phyloP scores from a whole-genome alignment of 2,329 filamentous ascomycete species.

The Emergomyces africanus region DNA sequence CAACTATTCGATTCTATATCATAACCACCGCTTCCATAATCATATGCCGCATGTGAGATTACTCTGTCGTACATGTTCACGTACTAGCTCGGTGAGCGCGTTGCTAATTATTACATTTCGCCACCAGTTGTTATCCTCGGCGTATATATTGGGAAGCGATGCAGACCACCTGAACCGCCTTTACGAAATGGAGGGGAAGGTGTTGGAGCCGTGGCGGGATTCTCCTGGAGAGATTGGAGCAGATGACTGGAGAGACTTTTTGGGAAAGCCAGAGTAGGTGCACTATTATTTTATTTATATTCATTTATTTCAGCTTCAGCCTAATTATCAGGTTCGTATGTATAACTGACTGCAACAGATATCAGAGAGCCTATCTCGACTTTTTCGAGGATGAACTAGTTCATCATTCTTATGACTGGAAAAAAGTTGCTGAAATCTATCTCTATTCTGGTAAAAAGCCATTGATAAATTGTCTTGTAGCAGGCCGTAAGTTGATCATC shows the following conservation, averaged over 20 bases:
- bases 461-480: slow-evolving; percentile 65
- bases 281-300: neutral
- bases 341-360: slow-evolving; percentile 32
- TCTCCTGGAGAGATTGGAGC: slow-evolving; percentile 70
- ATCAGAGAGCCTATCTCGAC: slow-evolving; percentile 83
- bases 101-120: slow-evolving; percentile 1
- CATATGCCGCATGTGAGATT: slow-evolving; percentile 58
- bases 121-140: slow-evolving; percentile 57
- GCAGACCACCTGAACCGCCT: slow-evolving; percentile 61
- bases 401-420: slow-evolving; percentile 69
- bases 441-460: slow-evolving; percentile 57
- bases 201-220: slow-evolving; percentile 67
- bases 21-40: slow-evolving; percentile 65
- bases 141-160: slow-evolving; percentile 71
- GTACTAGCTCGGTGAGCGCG: neutral
- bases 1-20: slow-evolving; percentile 73
- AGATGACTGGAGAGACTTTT: slow-evolving; percentile 74
- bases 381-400: slow-evolving; percentile 92
- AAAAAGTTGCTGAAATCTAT: slow-evolving; percentile 60
- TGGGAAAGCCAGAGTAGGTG: slow-evolving; percentile 56
- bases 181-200: slow-evolving; percentile 62
- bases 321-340: neutral
- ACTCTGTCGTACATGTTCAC: neutral
- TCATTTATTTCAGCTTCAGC: neutral
- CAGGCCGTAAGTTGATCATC: slow-evolving; percentile 52